phyloP scores from a whole-genome alignment of 108 stramenopile species.

The Fistulifera solaris region DNA sequence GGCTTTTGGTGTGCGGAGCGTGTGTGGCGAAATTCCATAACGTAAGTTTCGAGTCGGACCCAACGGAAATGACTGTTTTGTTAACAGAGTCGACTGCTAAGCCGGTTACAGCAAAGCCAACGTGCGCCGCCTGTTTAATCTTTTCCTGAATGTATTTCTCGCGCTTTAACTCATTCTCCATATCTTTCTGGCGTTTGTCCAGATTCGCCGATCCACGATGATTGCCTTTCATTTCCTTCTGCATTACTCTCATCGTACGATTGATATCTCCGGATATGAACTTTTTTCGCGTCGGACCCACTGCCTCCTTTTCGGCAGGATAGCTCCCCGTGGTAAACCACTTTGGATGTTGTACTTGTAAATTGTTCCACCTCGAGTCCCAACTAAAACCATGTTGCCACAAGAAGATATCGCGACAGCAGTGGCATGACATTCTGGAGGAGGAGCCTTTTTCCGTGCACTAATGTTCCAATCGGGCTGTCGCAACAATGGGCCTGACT shows the following conservation, averaged over 20 bases:
- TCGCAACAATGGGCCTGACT: slow-evolving; percentile 68
- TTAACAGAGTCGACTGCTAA: slow-evolving; percentile 87
- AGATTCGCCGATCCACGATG: slow-evolving; percentile 41
- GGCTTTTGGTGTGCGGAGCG: slow-evolving; percentile 74
- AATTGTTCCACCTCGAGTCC: slow-evolving; percentile 84
- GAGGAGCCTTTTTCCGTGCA: slow-evolving; percentile 69
- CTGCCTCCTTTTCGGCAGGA: slow-evolving; percentile 36
- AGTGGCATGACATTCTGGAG: slow-evolving; percentile 55
- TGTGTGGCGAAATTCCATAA: slow-evolving; percentile 87
- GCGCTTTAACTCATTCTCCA: slow-evolving; percentile 19
- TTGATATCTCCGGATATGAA: slow-evolving; percentile 47
- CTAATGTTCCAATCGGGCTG: slow-evolving; percentile 79
- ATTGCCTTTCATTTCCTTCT: slow-evolving; percentile 65
- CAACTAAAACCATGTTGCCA: slow-evolving; percentile 89
- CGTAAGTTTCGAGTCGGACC: slow-evolving; percentile 78
- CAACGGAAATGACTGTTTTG: slow-evolving; percentile 70
- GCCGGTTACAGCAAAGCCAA: slow-evolving; percentile 74
- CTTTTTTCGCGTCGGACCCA: slow-evolving; percentile 13
- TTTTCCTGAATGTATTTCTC: slow-evolving; percentile 34
- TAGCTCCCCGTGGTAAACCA: slow-evolving; percentile 78
- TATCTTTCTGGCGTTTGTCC: slow-evolving; percentile 62
- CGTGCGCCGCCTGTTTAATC: slow-evolving; percentile 45
- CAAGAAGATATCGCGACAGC: slow-evolving; percentile 68
- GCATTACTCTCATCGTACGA: slow-evolving; percentile 55
- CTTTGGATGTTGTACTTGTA: slow-evolving; percentile 95